Conservation (phyloP, 108 stramenopile genomes). For the Cylindrotheca fusiformis region DNA sequence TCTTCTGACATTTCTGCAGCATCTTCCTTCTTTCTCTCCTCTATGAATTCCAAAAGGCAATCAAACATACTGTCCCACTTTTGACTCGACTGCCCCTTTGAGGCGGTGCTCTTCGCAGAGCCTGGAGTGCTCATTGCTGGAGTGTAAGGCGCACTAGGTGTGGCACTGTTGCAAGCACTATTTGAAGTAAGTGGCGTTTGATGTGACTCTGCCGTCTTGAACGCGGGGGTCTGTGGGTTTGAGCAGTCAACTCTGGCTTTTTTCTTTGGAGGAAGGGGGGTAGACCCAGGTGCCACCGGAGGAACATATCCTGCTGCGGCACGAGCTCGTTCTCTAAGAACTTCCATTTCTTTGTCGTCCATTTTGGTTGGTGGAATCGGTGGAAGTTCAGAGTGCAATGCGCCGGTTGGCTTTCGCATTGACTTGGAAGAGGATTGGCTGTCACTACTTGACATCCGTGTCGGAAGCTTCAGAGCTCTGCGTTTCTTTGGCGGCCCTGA, state of each 20-base stretch:
- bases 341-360: conserved; percentile 63
- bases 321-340: conserved; percentile 67
- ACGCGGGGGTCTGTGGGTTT: conserved; percentile 25
- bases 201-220: conserved; percentile 1
- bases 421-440: conserved; percentile 1
- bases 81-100: conserved; percentile 57
- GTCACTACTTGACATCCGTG: not conserved
- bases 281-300: conserved; percentile 26
- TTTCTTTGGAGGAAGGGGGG: conserved; percentile 38
- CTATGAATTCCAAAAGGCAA: conserved; percentile 65
- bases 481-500: conserved; percentile 17
- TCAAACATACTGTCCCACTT: conserved; percentile 90
- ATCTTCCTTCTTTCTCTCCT: conserved; percentile 57
- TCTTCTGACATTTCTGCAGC: conserved; percentile 52
- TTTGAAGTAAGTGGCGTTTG: conserved; percentile 28
- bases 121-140: conserved; percentile 23
- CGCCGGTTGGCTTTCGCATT: not conserved
- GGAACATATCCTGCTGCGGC: conserved; percentile 78
- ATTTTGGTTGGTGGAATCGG: conserved; percentile 56
- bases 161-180: not conserved
- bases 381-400: conserved; percentile 17
- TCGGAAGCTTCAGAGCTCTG: conserved; percentile 9
- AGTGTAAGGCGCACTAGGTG: conserved; percentile 17
- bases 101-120: conserved; percentile 25
- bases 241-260: conserved; percentile 13